Conservation (phyloP, 371 early-diverging fungal species). For the Syncephalastrum monosporum region DNA sequence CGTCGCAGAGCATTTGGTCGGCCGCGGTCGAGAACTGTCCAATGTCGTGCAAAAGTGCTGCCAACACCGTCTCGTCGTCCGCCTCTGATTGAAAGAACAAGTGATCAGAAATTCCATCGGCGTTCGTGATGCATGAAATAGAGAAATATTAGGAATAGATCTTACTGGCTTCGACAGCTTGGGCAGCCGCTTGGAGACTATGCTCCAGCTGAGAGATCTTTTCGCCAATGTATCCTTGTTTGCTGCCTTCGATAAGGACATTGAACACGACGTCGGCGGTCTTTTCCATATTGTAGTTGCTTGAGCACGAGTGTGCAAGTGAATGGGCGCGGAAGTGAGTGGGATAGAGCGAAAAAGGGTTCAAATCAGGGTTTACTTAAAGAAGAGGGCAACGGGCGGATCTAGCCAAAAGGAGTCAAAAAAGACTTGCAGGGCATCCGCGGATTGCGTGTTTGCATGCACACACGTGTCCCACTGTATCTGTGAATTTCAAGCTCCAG, state of each 20-base stretch:
- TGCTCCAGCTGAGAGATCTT: conserved; percentile 55
- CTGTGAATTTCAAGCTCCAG: no score
- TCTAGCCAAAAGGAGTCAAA: no score
- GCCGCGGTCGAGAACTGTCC: conserved; percentile 51
- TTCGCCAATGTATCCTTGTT: conserved; percentile 54
- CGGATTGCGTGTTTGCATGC: no score
- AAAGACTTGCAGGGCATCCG: no score
- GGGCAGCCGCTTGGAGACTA: conserved; percentile 50
- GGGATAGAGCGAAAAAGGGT: background rate
- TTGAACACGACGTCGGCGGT: conserved; percentile 30
- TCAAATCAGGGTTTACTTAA: conserved; percentile 2
- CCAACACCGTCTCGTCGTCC: conserved; percentile 52
- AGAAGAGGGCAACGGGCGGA: background rate
- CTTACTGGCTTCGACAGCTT: conserved; percentile 35
- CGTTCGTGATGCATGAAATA: background rate
- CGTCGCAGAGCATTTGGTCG: conserved; percentile 48
- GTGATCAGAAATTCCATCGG: background rate
- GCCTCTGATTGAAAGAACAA: conserved; percentile 16
- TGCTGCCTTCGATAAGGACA: conserved; percentile 48
- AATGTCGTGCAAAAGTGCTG: conserved; percentile 57
- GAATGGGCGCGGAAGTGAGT: background rate
- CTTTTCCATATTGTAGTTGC: conserved; percentile 5
- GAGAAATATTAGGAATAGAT: background rate
- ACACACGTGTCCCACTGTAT: no score
- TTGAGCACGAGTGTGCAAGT: background rate